A percentile compares a stretch with the other conserved stretches of the same genome.
These are phyloP conservation scores for Phialophora chinensis DNA, from an alignment of 2,329 filamentous ascomycete species.

Conservation along the genomic window DNA sequence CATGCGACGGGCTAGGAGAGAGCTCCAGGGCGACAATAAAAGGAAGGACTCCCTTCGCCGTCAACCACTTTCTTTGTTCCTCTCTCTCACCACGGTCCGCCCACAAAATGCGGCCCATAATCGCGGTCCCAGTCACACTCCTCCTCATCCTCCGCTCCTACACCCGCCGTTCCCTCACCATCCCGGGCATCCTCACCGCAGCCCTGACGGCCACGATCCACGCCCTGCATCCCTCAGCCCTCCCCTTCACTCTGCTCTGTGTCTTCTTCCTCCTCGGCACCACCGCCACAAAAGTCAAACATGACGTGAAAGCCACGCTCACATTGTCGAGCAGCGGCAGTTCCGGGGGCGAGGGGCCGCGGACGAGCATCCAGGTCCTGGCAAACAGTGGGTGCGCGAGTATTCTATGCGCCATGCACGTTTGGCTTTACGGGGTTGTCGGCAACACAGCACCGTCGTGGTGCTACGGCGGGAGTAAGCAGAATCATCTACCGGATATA, in stretches of 20 bases:
- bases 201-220: constrained; percentile 76
- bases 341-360: constrained; percentile 76
- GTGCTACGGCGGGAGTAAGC: constrained; percentile 18
- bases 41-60: not conserved
- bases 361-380: constrained; percentile 86
- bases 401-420: constrained; percentile 57
- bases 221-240: constrained; percentile 88
- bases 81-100: not conserved
- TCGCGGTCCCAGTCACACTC: constrained; percentile 56
- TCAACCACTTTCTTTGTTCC: not conserved
- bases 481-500: constrained; percentile 51
- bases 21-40: not conserved
- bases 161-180: constrained; percentile 78
- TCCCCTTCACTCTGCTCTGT: constrained; percentile 83
- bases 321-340: constrained; percentile 77
- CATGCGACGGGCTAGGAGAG: not conserved
- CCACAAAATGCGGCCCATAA: constrained; percentile 49
- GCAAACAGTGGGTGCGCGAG: constrained; percentile 85
- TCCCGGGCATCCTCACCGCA: constrained; percentile 74
- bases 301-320: constrained; percentile 79
- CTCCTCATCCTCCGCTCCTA: constrained; percentile 71
- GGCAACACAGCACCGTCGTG: not conserved
- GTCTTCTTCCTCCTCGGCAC: constrained; percentile 89
- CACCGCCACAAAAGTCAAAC: constrained; percentile 84
- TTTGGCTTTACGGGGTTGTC: constrained; percentile 26